A percentile compares a stretch with the other conserved stretches of the same genome.
Evolutionary conservation across 805 yeast genomes (phyloP).

Genomic region (Ogataea haglerorum): DNA sequence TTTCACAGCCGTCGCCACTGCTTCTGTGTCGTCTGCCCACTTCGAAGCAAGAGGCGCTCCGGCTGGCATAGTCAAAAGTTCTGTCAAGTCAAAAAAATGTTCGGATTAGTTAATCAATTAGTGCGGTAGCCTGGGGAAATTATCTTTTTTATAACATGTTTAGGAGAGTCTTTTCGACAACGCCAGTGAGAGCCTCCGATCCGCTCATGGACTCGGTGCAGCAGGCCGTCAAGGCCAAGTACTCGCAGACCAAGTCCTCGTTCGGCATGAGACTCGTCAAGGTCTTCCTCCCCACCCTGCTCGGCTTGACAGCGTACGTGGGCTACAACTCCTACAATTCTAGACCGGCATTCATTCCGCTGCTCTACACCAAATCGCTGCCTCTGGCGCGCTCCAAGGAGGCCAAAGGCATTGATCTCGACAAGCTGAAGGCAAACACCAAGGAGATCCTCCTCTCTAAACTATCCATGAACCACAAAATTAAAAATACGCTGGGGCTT

Average conservation of each 20-base stretch:
- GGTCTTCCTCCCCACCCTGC: conserved; percentile 21
- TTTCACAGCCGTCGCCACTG: conserved; percentile 22
- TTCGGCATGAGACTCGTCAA: conserved; percentile 18
- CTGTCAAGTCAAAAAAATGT: conserved; percentile 1
- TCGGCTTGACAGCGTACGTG: conserved; percentile 27
- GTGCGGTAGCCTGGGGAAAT: conserved; percentile 8
- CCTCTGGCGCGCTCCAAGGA: conserved; percentile 27
- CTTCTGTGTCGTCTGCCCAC: conserved; percentile 33
- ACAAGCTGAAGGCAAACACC: conserved; percentile 25
- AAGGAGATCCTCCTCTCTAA: conserved; percentile 26
- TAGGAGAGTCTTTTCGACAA: background rate
- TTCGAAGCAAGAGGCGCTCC: conserved; percentile 23
- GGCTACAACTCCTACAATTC: conserved; percentile 29
- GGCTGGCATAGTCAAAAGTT: conserved; percentile 4
- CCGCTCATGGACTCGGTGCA: conserved; percentile 14
- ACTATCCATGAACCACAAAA: conserved; percentile 30
- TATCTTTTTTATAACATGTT: background rate
- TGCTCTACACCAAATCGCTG: conserved; percentile 27
- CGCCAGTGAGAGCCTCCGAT: background rate
- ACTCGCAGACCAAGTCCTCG: conserved; percentile 14
- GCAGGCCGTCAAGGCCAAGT: conserved; percentile 14
- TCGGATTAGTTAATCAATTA: conserved; percentile 13
- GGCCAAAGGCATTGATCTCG: conserved; percentile 29
- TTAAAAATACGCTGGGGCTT: conserved; percentile 30
- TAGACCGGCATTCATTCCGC: conserved; percentile 33